A percentile compares a stretch with the other conserved stretches of the same genome.
Conservation (phyloP, 495 filamentous ascomycete species). For the Trichoderma virens region DNA sequence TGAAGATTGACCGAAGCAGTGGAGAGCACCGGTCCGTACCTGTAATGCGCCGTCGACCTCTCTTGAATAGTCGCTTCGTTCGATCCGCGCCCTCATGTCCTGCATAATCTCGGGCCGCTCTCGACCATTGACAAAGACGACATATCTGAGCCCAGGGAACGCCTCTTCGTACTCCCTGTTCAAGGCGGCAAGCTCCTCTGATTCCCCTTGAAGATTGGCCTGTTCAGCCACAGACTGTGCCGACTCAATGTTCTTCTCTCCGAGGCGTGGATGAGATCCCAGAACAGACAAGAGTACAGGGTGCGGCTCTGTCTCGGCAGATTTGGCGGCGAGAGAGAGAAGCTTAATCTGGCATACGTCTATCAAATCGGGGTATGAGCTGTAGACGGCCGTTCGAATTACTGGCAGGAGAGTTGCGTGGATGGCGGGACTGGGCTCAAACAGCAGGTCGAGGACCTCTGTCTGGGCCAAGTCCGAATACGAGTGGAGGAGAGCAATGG, state of each 20-base stretch:
- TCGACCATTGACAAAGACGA: slow-evolving; percentile 88
- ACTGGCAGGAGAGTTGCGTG: slow-evolving; percentile 62
- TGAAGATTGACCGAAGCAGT: neutral
- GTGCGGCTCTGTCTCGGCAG: slow-evolving; percentile 1
- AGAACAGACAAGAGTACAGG: slow-evolving; percentile 54
- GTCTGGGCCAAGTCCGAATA: slow-evolving; percentile 49
- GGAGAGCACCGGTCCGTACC: slow-evolving; percentile 38
- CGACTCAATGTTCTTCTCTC: slow-evolving; percentile 58
- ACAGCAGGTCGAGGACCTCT: slow-evolving; percentile 69
- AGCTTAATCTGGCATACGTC: slow-evolving; percentile 41
- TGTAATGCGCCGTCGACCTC: slow-evolving; percentile 72
- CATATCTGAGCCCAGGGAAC: slow-evolving; percentile 83
- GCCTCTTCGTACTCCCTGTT: slow-evolving; percentile 75
- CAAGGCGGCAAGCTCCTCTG: slow-evolving; percentile 48
- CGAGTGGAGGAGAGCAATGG: slow-evolving; percentile 41
- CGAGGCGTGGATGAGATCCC: slow-evolving; percentile 81
- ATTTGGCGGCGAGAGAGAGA: slow-evolving; percentile 15
- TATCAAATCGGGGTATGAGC: slow-evolving; percentile 26
- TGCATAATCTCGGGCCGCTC: slow-evolving; percentile 65
- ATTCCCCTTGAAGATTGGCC: slow-evolving; percentile 49
- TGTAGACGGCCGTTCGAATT: slow-evolving; percentile 55
- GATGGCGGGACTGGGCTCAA: slow-evolving; percentile 73
- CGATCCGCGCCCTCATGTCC: slow-evolving; percentile 76
- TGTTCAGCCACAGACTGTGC: slow-evolving; percentile 74
- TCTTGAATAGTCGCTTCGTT: slow-evolving; percentile 50